Base-by-base conservation (phyloP, 1,284 basidiomycete species). In the Thelephora terrestris region DNA sequence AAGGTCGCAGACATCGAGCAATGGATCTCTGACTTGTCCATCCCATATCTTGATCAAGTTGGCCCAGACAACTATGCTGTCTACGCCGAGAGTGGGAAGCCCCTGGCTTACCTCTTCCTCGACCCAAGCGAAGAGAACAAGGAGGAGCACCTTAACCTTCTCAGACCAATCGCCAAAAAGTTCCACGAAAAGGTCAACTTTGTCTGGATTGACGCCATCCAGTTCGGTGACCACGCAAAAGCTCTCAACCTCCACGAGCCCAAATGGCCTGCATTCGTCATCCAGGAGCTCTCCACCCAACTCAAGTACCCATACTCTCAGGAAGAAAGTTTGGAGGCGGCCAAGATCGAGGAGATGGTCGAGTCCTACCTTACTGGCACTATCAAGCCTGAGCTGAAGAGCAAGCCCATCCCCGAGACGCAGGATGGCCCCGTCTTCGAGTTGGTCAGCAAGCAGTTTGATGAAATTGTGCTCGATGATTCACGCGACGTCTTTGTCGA, bases 161-260 rank as follows among this genome's bases (percentile, higher is more conserved):
- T 98, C 58, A 79, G 75, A 58, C 79, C 89, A 2, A 64, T 95
- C 49, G 94, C 95, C 24, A 73, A 81, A 52, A 78, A 81, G 62
- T 78, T 80, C 76, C 92, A 90, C 69, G 79, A 82, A 61, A 85
- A 90, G 70, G 60, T 98, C 64, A 98, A 96, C 83, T 95, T 99
- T 68, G 95, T 99, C 56, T 96, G 85, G 85, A 99, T 99, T 60
- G 96, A 99, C 66, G 93, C 90, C 20, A 71, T 85, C 71, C 93
- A 92, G 69, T 99, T 94, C 61, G 82, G 79, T 60, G 92, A 97
- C 61, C 96, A 99, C 72, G 96, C 87, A 59, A 94, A 93, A 70
- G 86, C 89, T 9, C 78, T 99, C 55, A 97, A 96, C 76, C 75
- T 99, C 53, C 63, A 64, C 42, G 85, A 90, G 61, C 68, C 80